phyloP scores from a whole-genome alignment of 305 asterid species.

The Fraxinus velutina region DNA sequence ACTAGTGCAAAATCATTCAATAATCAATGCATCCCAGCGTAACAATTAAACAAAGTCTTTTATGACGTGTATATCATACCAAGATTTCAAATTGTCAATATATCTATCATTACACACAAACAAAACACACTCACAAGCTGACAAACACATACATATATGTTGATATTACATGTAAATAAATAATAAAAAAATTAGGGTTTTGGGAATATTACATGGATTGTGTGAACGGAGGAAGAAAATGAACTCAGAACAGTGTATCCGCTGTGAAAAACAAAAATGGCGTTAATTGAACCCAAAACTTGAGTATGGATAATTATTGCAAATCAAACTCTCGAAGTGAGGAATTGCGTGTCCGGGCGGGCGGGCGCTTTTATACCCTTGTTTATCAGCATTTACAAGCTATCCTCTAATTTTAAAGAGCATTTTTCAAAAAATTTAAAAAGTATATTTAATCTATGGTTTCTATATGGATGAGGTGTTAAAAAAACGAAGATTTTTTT shows the following conservation, averaged over 20 bases:
- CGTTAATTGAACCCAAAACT: background rate
- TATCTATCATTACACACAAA: background rate
- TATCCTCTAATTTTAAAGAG: no score
- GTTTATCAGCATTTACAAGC: no score
- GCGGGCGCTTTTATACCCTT: background rate
- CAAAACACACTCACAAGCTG: background rate
- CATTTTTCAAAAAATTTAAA: no score
- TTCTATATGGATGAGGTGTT: no score
- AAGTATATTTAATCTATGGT: no score
- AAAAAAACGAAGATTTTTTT: no score
- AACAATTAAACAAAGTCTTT: background rate
- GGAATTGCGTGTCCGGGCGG: background rate
- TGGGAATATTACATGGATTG: background rate
- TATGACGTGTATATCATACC: background rate
- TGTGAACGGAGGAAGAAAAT: background rate
- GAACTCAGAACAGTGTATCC: background rate
- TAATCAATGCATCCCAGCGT: background rate
- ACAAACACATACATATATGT: background rate
- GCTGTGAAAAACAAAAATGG: background rate
- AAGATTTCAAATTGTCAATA: background rate
- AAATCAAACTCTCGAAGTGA: background rate
- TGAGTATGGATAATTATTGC: background rate
- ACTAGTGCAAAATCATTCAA: conserved; percentile 15
- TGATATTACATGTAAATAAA: background rate
- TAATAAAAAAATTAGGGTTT: background rate